Base-by-base conservation (phyloP, 2,329 filamentous ascomycete genomes). In the Penicillium glabrum region DNA sequence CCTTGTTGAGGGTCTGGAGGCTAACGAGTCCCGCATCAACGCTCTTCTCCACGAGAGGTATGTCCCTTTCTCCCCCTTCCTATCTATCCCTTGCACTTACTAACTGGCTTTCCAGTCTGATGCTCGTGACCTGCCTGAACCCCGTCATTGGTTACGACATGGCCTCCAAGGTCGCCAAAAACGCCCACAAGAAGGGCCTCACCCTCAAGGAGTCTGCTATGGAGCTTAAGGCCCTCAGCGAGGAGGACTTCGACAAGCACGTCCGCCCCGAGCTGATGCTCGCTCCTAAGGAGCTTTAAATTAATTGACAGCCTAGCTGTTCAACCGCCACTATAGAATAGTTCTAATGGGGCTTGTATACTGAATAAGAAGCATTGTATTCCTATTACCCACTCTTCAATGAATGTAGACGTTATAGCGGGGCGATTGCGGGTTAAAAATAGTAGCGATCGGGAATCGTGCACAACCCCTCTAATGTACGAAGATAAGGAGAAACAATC, bases 61-160 rank as follows among this genome's bases (percentile, higher is more conserved):
- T 83, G 85, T 74, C 43, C 46, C 53, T 43, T 29, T 13, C 29
- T 23, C 39, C 9, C 19, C 21, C 23, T 43, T 31, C 37, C 51
- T n/a, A 51, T 11, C 19, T 31, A 33, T 23, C 31, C 44, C 59
- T 56, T 61, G 51, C 49, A 29, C 41, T 35, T 50, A 43, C 67
- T 72, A 63, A 71, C 62, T 54, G 29, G 63, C 51, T 56, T 27
- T 33, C 47, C 66, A 96, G 91, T 72, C 84, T 99, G 69, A 99
- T 99, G 95, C 85, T 98, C 65, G 95, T 98, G 35, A 99, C 95
- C 64, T 97, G 93, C 83, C 83, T 98, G 61, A 97, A 97, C 84
- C 92, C 93, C 67, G 91, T 96, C 77, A 97, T 98, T 73, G 93
- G 93, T 59, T 96, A 97, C 78, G 93, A 97, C 75, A 96, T 96